phyloP scores from a whole-genome alignment of 2,329 filamentous ascomycete genomes.

The Hymenoscyphus fructigenus region DNA sequence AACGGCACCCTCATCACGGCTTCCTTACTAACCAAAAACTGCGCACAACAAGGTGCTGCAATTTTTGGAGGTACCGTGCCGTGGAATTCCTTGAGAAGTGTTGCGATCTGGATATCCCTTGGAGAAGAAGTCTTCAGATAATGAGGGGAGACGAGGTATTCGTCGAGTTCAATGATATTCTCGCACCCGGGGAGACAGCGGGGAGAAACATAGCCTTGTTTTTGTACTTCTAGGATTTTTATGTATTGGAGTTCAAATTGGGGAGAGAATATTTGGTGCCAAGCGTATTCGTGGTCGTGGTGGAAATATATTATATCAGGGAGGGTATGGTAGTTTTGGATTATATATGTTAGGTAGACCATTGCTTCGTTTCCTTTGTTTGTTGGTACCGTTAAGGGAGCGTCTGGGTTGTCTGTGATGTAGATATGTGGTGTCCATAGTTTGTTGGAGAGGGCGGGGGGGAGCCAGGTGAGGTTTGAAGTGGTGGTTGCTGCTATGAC shows the following conservation, averaged over 20 bases:
- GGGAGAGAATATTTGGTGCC: constrained; percentile 40
- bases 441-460: constrained; percentile 6
- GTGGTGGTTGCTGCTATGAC: constrained; percentile 51
- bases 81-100: constrained; percentile 45
- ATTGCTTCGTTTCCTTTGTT: constrained; percentile 55
- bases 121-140: constrained; percentile 41
- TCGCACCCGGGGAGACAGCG: constrained; percentile 49
- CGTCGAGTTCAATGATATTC: constrained; percentile 45
- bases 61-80: constrained; percentile 38
- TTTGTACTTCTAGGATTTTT: constrained; percentile 40
- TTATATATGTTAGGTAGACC: constrained; percentile 50
- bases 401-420: constrained; percentile 50
- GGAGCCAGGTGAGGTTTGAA: constrained; percentile 37
- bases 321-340: constrained; percentile 59
- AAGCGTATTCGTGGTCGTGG: constrained; percentile 53
- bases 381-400: constrained; percentile 47
- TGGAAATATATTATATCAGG: constrained; percentile 61
- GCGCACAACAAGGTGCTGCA: constrained; percentile 60
- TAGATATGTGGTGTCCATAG: constrained; percentile 38
- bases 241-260: constrained; percentile 38
- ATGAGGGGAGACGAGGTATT: constrained; percentile 52
- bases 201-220: constrained; percentile 55
- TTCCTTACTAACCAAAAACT: constrained; percentile 59
- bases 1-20: constrained; percentile 47
- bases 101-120: constrained; percentile 43